Percentiles rank a stretch among this genome's conserved stretches.
These are phyloP conservation scores for Rhizophagus prolifer DNA, from an alignment of 192 early-diverging fungal genomes.

Conservation along the genomic window DNA sequence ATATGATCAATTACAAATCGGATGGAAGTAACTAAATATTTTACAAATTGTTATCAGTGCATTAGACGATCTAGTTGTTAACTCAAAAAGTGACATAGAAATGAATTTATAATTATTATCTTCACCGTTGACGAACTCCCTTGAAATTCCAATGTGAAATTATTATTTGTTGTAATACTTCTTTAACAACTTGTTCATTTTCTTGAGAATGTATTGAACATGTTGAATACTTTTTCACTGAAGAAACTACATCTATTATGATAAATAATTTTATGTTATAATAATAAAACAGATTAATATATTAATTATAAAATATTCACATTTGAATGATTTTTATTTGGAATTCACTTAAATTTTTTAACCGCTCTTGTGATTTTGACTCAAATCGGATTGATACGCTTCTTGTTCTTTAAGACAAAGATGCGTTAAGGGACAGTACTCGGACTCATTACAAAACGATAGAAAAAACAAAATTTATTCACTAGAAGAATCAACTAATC, in stretches of 20 bases:
- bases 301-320: too few species aligned
- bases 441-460: background rate
- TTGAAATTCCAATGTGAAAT: slow-evolving; percentile 67
- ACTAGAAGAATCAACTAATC: slow-evolving; percentile 67
- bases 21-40: too few species aligned
- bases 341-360: too few species aligned
- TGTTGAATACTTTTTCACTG: slow-evolving; percentile 90
- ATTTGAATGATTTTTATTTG: slow-evolving; percentile 75
- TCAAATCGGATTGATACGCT: slow-evolving; percentile 25
- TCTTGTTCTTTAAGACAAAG: slow-evolving; percentile 39
- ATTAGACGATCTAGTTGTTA: too few species aligned
- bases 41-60: too few species aligned
- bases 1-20: too few species aligned
- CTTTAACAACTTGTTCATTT: slow-evolving; percentile 88
- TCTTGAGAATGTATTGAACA: slow-evolving; percentile 92
- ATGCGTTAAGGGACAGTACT: background rate
- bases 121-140: slow-evolving; percentile 43
- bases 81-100: background rate
- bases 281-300: too few species aligned
- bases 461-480: slow-evolving; percentile 17
- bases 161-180: slow-evolving; percentile 44
- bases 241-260: slow-evolving; percentile 68
- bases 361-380: too few species aligned
- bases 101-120: slow-evolving; percentile 20
- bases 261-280: too few species aligned